A percentile compares a stretch with the other conserved stretches of the same genome.
phyloP scores from a whole-genome alignment of 768 basidiomycete genomes.

The Imleria badia region DNA sequence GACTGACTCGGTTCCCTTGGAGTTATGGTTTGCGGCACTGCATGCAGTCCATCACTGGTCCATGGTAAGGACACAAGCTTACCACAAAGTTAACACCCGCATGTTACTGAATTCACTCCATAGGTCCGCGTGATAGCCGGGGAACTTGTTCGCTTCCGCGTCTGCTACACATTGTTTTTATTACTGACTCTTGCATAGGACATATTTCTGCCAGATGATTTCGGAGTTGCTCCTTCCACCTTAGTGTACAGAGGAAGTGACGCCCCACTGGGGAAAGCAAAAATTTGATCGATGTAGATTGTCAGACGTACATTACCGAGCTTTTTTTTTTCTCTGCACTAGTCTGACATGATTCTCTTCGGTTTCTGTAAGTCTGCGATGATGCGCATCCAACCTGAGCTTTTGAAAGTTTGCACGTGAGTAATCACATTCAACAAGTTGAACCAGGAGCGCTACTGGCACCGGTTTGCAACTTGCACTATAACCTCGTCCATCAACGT shows the following conservation, averaged over 20 bases:
- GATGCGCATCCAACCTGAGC: neutral
- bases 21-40: conserved; percentile 86
- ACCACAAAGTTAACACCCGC: neutral
- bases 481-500: neutral
- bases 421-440: neutral
- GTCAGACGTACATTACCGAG: conserved; percentile 5
- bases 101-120: conserved; percentile 2
- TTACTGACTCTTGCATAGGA: conserved; percentile 42
- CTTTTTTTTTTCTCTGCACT: conserved; percentile 7
- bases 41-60: conserved; percentile 93
- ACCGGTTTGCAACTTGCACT: neutral
- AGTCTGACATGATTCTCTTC: neutral
- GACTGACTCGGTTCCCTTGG: conserved; percentile 7
- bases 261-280: conserved; percentile 62
- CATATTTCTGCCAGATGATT: conserved; percentile 67
- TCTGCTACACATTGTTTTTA: neutral
- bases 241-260: conserved; percentile 71
- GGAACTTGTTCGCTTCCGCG: conserved; percentile 58
- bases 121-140: conserved; percentile 83
- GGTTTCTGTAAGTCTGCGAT: neutral
- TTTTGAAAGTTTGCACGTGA: conserved; percentile 19
- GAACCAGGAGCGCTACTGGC: too few species aligned
- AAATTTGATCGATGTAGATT: conserved; percentile 41
- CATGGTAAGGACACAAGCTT: conserved; percentile 53
- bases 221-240: conserved; percentile 87